phyloP scores from a whole-genome alignment of 495 filamentous ascomycete species.

The Neurospora intermedia region DNA sequence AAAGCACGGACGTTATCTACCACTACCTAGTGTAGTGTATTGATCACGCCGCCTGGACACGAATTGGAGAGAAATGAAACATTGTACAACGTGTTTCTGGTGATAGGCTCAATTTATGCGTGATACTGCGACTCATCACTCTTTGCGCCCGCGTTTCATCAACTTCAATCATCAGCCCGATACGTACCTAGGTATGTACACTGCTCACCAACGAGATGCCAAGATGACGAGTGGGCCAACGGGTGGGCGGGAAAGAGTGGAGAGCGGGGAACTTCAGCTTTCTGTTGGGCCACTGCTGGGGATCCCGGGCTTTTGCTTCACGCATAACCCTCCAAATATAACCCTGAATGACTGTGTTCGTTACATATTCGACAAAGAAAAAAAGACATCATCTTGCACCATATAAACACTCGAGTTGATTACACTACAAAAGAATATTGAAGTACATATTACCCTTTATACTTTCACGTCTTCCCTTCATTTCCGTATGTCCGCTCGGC shows the following conservation, averaged over 20 bases:
- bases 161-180: background rate
- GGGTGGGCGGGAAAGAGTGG: background rate
- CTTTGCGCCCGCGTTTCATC: too few relatives aligned
- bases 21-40: too few relatives aligned
- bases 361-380: too few relatives aligned
- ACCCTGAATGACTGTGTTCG: background rate
- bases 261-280: background rate
- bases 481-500: accelerated
- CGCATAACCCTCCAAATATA: background rate
- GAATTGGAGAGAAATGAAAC: background rate
- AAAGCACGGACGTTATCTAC: background rate
- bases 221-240: background rate
- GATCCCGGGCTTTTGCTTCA: background rate
- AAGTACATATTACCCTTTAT: too few relatives aligned
- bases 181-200: background rate
- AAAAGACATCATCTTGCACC: too few relatives aligned
- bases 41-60: too few relatives aligned
- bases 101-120: background rate
- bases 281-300: background rate
- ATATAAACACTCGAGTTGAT: too few relatives aligned
- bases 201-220: background rate
- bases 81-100: background rate
- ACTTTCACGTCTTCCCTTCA: too few relatives aligned
- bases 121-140: background rate
- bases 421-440: too few relatives aligned